Conservation (phyloP, 163 green algal genomes). For the Chlamydomonas reinhardtii region DNA sequence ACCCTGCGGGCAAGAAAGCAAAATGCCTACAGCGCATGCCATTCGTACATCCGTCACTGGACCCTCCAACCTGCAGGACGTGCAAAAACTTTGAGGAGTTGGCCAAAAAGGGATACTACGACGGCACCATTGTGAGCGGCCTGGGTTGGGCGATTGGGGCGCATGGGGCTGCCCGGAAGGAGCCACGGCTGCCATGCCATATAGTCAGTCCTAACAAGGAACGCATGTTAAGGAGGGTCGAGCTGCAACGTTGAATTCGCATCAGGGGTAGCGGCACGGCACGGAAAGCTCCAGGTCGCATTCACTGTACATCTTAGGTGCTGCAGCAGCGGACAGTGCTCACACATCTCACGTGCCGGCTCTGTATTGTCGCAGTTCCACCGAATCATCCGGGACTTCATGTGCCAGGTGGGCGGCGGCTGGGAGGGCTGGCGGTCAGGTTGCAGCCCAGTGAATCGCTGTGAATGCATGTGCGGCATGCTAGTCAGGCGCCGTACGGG, state of each 20-base stretch:
- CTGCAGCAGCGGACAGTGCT: no score
- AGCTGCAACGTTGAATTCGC: neutral
- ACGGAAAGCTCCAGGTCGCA: no score
- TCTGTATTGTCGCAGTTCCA: constrained; percentile 73
- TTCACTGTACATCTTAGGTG: no score
- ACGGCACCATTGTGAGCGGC: constrained; percentile 77
- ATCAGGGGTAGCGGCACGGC: no score
- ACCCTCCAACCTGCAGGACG: constrained; percentile 61
- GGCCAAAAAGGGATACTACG: constrained; percentile 90
- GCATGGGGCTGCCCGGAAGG: no score
- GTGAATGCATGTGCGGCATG: no score
- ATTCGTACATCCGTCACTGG: neutral
- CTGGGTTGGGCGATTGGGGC: neutral
- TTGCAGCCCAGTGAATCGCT: no score
- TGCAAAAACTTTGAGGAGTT: constrained; percentile 95
- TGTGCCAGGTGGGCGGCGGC: constrained; percentile 57
- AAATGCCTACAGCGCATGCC: neutral
- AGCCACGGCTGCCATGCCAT: neutral
- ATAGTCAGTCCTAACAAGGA: no score
- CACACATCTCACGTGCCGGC: neutral
- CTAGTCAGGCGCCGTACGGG: no score
- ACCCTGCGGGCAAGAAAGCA: neutral
- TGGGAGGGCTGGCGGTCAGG: neutral
- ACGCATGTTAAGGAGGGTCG: no score
- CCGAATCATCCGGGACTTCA: constrained; percentile 86